Evolutionary conservation across 1,284 basidiomycete species (phyloP), one percentile per base, ranked within the genome.

Genomic region (Sphagnurus paluster): DNA sequence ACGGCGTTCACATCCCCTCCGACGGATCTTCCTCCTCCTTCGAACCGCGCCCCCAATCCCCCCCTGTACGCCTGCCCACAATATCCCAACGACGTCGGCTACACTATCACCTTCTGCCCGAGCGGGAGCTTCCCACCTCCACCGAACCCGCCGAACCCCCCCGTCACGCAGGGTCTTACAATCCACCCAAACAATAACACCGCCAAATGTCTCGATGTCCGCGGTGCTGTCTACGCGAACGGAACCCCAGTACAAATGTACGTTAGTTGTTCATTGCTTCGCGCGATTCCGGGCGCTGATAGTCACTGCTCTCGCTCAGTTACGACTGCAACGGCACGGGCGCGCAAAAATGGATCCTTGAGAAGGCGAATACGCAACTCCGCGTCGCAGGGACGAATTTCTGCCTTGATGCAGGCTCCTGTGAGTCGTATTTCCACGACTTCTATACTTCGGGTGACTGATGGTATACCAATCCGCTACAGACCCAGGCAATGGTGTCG

Each of bases 221-320:
- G 61, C n/a, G 66, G 64, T 7, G 60, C 53, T 2, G 49, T 57
- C 6, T 58, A 58, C 29, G 57, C 53, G 2, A 62, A 67, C 43
- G 66, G 64, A 13, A 67, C 62, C 1, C 62, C 64, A 2, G 67
- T 68, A 4, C 63, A 67, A 39, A 63, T 68, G 64, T 68, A 35
- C 16, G 58, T 50, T 10, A 21, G 37, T 34, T 14, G 30, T 5
- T 11, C 17, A 3, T 14, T 5, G 16, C 3, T 11, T 5, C 37
- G 8, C 9, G 14, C 17, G 10, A 26, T 8, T 8, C 7, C 24
- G 1, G 41, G n/a, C n/a, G n/a, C 17, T 28, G 34, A 17, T 17
- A 24, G 9, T 9, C 6, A 30, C n/a, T n/a, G 37, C 9, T 10
- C 23, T 14, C 13, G 21, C 14, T 9, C 28, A 65, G 63, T 34